Conservation (phyloP, 1,284 basidiomycete genomes). For the Fomitopsis schrenkii region DNA sequence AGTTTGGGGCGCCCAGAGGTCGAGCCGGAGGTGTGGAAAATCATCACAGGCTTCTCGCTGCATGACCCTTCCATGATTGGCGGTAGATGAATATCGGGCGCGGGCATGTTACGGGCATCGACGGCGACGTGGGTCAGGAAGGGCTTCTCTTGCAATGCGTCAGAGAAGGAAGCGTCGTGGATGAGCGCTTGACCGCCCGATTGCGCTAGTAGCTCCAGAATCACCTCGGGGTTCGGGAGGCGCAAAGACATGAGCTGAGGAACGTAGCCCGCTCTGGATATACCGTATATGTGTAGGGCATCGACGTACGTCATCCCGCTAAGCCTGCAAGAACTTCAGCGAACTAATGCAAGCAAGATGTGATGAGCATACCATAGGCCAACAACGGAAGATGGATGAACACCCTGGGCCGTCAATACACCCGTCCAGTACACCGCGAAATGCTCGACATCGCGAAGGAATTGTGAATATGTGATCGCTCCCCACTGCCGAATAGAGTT, state of each 20-base stretch:
- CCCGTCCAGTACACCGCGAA: conserved; percentile 53
- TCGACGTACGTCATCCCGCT: conserved; percentile 64
- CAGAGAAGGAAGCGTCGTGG: conserved; percentile 45
- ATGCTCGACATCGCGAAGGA: conserved; percentile 49
- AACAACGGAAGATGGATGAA: conserved; percentile 52
- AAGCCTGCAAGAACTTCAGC: conserved; percentile 40
- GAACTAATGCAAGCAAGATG: conserved; percentile 9
- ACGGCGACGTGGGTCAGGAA: conserved; percentile 44
- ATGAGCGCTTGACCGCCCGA: conserved; percentile 59
- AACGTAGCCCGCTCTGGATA: conserved; percentile 67
- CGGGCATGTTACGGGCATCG: conserved; percentile 34
- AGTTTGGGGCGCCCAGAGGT: conserved; percentile 74
- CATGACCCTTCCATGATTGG: conserved; percentile 33
- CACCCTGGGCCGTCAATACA: conserved; percentile 36
- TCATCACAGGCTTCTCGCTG: conserved; percentile 50
- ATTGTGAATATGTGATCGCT: conserved; percentile 48
- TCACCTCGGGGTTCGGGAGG: conserved; percentile 61
- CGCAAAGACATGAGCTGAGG: conserved; percentile 71
- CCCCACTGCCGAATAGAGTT: conserved; percentile 40
- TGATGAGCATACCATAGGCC: conserved; percentile 54
- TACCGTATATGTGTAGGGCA: conserved; percentile 64
- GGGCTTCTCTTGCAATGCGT: conserved; percentile 34
- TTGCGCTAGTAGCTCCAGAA: conserved; percentile 57
- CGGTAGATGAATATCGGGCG: conserved; percentile 38
- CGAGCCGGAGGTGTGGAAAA: conserved; percentile 73